phyloP scores from a whole-genome alignment of 78 protist species.

The Anaeramoeba flamelloides region DNA sequence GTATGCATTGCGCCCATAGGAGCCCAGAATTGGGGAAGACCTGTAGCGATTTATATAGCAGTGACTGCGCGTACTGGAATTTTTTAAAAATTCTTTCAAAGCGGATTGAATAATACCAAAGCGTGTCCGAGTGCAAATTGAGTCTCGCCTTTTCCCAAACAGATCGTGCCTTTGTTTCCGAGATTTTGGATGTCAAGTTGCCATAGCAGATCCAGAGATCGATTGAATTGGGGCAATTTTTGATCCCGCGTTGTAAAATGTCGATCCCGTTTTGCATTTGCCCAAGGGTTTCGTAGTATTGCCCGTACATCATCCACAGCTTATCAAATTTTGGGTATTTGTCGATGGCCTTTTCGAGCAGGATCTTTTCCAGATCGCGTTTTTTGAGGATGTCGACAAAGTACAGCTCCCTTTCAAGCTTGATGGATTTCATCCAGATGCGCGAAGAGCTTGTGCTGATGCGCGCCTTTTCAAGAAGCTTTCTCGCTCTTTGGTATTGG shows the following conservation, averaged over 20 bases:
- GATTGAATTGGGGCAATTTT: not conserved
- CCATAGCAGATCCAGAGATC: not conserved
- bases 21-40: not conserved
- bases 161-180: not conserved
- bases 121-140: not conserved
- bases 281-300: not conserved
- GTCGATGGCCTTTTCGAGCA: not conserved
- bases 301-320: not conserved
- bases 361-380: not conserved
- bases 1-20: not conserved
- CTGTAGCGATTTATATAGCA: not conserved
- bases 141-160: not conserved
- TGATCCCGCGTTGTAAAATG: not conserved
- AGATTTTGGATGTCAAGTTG: not conserved
- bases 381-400: not conserved
- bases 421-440: slow-evolving; percentile 1
- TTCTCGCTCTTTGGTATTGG: not conserved
- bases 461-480: not conserved
- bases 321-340: not conserved
- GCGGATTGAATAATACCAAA: not conserved
- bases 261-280: not conserved
- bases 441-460: not conserved
- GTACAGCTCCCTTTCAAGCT: not conserved
- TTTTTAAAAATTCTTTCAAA: not conserved
- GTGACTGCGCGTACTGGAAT: not conserved